These are phyloP conservation scores for Drosera capensis DNA, from an alignment of 148 eudicot genomes.

Conservation along the genomic window DNA sequence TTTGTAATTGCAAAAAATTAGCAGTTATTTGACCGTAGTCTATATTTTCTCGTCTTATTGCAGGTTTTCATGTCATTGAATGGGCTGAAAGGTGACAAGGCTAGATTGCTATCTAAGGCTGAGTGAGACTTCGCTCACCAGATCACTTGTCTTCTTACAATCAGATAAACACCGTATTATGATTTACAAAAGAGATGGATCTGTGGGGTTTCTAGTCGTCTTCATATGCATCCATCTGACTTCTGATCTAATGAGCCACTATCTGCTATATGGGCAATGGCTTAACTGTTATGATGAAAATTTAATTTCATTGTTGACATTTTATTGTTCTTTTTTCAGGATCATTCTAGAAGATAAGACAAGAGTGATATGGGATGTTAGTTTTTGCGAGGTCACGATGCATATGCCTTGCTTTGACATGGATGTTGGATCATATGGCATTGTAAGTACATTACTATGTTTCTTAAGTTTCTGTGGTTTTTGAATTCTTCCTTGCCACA, in stretches of 20 bases:
- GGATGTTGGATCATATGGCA: slow-evolving; percentile 18
- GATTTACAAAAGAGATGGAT: too few species aligned
- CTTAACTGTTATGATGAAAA: not conserved
- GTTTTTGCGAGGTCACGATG: slow-evolving; percentile 24
- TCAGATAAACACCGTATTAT: not conserved
- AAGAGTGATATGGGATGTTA: slow-evolving; percentile 44
- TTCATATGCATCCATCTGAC: not conserved
- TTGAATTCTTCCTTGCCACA: too few species aligned
- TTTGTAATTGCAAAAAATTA: not conserved
- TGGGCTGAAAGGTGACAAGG: slow-evolving; percentile 45
- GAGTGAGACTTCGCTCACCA: slow-evolving; percentile 51
- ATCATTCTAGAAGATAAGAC: slow-evolving; percentile 38
- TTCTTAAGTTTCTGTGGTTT: not conserved
- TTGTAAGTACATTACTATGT: slow-evolving; percentile 27
- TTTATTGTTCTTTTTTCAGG: slow-evolving; percentile 20
- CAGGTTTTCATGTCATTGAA: slow-evolving; percentile 71
- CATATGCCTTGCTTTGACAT: slow-evolving; percentile 27
- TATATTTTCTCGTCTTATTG: slow-evolving; percentile 1
- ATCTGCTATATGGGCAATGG: too few species aligned
- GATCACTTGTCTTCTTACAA: not conserved
- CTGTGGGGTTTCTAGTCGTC: not conserved
- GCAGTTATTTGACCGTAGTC: not conserved
- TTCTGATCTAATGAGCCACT: too few species aligned
- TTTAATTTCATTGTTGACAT: not conserved
- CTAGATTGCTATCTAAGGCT: slow-evolving; percentile 56